Conservation (phyloP, 169 alveolate genomes). For the Eimeria falciformis region DNA sequence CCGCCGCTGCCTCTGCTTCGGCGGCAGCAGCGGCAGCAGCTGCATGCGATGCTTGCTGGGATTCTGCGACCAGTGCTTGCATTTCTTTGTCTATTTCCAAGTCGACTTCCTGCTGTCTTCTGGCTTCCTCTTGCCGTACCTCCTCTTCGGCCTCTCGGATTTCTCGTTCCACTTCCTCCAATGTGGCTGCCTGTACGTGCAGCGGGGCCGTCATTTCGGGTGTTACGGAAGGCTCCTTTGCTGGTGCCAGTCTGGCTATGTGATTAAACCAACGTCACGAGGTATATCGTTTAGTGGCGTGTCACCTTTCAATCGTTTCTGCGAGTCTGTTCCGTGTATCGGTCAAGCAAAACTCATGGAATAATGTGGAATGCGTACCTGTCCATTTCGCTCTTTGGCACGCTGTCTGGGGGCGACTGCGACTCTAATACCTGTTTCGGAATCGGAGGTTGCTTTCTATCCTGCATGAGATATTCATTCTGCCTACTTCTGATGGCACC, state of each 20-base stretch:
- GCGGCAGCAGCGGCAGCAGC: constrained; percentile 30
- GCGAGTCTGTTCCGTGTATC: constrained; percentile 26
- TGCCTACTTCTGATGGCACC: constrained; percentile 41
- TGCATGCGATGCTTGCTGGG: neutral
- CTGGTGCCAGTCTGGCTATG: constrained; percentile 43
- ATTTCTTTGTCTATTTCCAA: constrained; percentile 11
- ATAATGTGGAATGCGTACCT: neutral
- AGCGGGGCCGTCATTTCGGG: neutral
- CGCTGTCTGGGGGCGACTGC: neutral
- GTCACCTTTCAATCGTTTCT: constrained; percentile 37
- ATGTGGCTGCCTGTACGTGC: constrained; percentile 17
- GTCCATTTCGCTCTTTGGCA: constrained; percentile 48
- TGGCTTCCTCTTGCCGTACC: constrained; percentile 17
- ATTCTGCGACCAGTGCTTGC: constrained; percentile 20
- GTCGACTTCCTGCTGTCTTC: neutral
- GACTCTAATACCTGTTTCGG: constrained; percentile 18
- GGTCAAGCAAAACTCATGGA: neutral
- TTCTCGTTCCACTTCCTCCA: constrained; percentile 13
- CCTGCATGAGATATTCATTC: neutral
- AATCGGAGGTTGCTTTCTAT: neutral
- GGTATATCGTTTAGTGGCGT: neutral
- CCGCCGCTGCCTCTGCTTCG: neutral
- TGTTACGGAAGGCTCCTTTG: neutral
- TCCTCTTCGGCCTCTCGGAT: constrained; percentile 53
- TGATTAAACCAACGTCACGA: neutral